Conservation (phyloP, 805 yeast species). For the Ogataea zsoltii region DNA sequence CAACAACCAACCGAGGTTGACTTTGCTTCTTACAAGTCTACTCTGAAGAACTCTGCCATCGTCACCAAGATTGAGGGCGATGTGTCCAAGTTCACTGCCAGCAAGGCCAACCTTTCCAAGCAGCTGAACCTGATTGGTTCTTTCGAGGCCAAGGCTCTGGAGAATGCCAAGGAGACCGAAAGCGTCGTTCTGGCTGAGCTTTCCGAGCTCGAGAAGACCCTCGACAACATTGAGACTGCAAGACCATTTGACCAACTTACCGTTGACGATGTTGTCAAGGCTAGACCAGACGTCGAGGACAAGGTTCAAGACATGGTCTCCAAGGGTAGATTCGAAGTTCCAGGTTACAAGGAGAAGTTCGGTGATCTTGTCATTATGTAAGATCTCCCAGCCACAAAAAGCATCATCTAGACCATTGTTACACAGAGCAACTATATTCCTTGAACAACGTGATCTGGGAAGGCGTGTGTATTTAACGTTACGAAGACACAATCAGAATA, state of each 20-base stretch:
- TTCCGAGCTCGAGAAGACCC: constrained; percentile 79
- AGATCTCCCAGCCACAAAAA: constrained; percentile 17
- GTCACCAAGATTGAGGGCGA: constrained; percentile 80
- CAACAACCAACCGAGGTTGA: constrained; percentile 78
- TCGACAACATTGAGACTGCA: constrained; percentile 92
- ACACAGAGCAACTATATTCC: constrained; percentile 6
- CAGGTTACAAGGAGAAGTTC: constrained; percentile 98
- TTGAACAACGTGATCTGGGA: too few species aligned
- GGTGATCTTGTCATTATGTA: constrained; percentile 95
- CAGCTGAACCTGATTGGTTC: constrained; percentile 90
- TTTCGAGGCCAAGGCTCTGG: constrained; percentile 92
- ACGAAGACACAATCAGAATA: constrained; percentile 5
- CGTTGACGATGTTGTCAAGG: constrained; percentile 90
- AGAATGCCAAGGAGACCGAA: constrained; percentile 94
- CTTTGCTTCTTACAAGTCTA: constrained; percentile 74
- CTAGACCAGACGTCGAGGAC: constrained; percentile 96
- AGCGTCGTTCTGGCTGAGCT: constrained; percentile 84
- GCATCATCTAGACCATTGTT: constrained; percentile 4
- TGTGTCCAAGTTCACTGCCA: constrained; percentile 75
- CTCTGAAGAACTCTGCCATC: constrained; percentile 78
- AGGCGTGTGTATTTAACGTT: background rate
- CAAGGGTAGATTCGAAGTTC: constrained; percentile 97
- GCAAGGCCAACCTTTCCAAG: constrained; percentile 80
- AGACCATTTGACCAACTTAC: constrained; percentile 98
- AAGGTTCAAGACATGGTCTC: constrained; percentile 93